Evolutionary conservation across 768 basidiomycete species (phyloP), one percentile per base, ranked within the genome.

Genomic region (Cystofilobasidium ferigula): DNA sequence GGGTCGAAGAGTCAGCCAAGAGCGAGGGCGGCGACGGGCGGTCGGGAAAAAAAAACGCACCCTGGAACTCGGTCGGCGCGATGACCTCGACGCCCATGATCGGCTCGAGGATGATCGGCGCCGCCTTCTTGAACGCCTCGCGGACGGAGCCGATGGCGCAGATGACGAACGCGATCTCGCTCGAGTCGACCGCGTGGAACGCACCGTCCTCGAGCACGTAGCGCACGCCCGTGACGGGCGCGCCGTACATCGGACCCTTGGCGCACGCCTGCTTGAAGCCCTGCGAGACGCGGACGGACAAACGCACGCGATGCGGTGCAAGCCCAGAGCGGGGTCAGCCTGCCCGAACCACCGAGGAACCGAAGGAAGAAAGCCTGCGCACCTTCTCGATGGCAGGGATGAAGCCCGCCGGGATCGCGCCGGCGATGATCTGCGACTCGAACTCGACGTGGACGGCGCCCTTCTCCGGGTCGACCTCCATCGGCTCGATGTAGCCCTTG

Each of bases 41-140:
- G 18, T 13, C 32, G 43, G 42, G 35, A 57, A 24, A 24, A 45
- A 24, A 24, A 13, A 22, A 56, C 64, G 35, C 38, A 75, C 76
- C 80, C 76, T 99, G 95, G 82, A 98, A 99, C 74, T 99, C 95
- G 16, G 83, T 81, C 2, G 95, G 95, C 0, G 94, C 93, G 43
- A 97, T 86, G 32, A 98, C 89, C 72, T 99, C 94, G 42, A 99
- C 94, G 20, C 83, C 88, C 94, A 99, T 99, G 77, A 98, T 86
- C n/a, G 94, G 94, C 74, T 99, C 94, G 45, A 99, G 78, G 63
- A 99, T 86, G 61, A 89, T 85, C 0, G 89, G 85, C 60, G 79
- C 80, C 53, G 89, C 85, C 69, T 81, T 81, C 69, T 80, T 79
- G 80, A 87, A 98, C 5, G 86, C 84, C 72, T 98, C 94, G 61